phyloP scores from a whole-genome alignment of 2,329 filamentous ascomycete genomes.

The Penicillium fuscoglaucum region DNA sequence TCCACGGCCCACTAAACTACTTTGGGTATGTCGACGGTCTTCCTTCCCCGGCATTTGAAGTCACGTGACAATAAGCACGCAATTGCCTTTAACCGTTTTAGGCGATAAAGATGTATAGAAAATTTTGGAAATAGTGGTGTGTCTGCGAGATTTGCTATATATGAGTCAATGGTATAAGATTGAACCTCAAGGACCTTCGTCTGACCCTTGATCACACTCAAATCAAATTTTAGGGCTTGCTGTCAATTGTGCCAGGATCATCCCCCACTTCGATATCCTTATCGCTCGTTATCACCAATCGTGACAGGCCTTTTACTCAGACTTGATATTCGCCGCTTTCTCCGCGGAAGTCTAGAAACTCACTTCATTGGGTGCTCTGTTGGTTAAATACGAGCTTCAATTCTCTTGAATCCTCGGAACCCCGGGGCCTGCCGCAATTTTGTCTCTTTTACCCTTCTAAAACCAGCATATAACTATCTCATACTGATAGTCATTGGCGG shows the following conservation, averaged over 20 bases:
- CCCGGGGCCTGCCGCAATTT: not conserved
- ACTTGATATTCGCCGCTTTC: constrained; percentile 20
- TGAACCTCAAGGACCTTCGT: not conserved
- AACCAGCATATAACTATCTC: not conserved
- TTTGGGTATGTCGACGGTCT: not conserved
- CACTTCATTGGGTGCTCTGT: constrained; percentile 2
- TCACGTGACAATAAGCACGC: constrained; percentile 2
- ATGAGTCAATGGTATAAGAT: constrained; percentile 1
- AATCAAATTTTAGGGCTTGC: not conserved
- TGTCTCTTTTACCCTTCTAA: not conserved
- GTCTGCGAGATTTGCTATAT: not conserved
- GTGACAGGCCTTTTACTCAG: constrained; percentile 24
- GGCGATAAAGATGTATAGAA: constrained; percentile 2
- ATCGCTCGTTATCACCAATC: constrained; percentile 28
- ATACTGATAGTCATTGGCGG: constrained; percentile 11
- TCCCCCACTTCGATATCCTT: constrained; percentile 13
- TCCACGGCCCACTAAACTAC: not conserved
- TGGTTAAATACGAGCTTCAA: not conserved
- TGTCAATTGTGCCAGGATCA: not conserved
- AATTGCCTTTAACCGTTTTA: constrained; percentile 5
- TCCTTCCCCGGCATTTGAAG: not conserved
- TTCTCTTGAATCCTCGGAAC: not conserved
- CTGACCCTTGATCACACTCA: not conserved
- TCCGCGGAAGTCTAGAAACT: constrained; percentile 24
- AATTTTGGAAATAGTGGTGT: not conserved